These are phyloP conservation scores for Podospora didyma DNA, from an alignment of 495 filamentous ascomycete species.

Conservation along the genomic window DNA sequence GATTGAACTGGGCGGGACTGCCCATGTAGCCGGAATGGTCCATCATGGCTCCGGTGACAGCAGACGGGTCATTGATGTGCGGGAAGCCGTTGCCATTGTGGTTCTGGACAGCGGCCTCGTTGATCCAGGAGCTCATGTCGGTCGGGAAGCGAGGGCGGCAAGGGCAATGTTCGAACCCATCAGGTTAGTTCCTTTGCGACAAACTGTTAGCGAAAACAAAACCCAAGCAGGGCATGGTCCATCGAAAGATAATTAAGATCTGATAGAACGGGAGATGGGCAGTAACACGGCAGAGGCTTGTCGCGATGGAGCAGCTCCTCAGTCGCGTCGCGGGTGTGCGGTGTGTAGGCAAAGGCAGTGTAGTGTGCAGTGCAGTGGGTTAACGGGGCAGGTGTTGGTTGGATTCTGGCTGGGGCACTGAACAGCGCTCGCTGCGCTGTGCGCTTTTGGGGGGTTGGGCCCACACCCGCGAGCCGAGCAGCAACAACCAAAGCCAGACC, in stretches of 20 bases:
- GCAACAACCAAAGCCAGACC: neutral
- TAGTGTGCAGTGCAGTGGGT: constrained; percentile 26
- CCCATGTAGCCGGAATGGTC: constrained; percentile 52
- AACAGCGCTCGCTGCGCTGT: constrained; percentile 20
- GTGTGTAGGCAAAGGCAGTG: constrained; percentile 22
- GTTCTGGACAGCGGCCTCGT: constrained; percentile 69
- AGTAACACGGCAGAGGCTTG: constrained; percentile 40
- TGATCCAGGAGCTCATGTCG: constrained; percentile 78
- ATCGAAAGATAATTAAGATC: constrained; percentile 22
- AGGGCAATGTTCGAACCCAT: constrained; percentile 39
- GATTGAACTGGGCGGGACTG: constrained; percentile 49
- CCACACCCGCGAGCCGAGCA: constrained; percentile 18
- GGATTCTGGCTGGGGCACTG: constrained; percentile 17
- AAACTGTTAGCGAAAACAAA: constrained; percentile 45
- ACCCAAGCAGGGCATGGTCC: constrained; percentile 24
- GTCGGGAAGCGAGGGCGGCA: constrained; percentile 26
- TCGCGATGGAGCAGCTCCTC: constrained; percentile 47
- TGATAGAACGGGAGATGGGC: constrained; percentile 32
- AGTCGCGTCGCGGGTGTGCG: constrained; percentile 48
- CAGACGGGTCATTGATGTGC: constrained; percentile 52
- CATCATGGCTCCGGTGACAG: constrained; percentile 49
- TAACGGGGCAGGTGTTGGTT: constrained; percentile 29
- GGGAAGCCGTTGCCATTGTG: constrained; percentile 77
- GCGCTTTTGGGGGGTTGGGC: constrained; percentile 20
- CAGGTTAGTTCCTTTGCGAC: constrained; percentile 39